Percentiles rank a stretch among this genome's conserved stretches.
phyloP scores from a whole-genome alignment of 768 basidiomycete genomes.

The Xerocomellus intermedius region DNA sequence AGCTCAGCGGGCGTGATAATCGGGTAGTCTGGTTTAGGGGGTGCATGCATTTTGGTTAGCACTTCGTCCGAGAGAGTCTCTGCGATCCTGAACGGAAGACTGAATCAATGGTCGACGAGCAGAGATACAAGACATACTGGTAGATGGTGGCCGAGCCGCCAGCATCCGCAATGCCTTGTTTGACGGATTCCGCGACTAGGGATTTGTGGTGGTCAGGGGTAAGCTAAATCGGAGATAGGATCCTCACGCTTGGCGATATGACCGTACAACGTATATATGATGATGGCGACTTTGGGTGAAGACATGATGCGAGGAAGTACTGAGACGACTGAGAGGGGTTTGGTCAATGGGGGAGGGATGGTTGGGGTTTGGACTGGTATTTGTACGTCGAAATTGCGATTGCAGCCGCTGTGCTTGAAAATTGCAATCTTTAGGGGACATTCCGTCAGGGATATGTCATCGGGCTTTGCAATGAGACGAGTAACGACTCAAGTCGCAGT shows the following conservation, averaged over 20 bases:
- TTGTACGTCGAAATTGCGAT: constrained; percentile 11
- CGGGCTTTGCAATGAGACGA: not conserved
- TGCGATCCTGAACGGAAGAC: constrained; percentile 48
- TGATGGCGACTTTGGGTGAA: constrained; percentile 59
- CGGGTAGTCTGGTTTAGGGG: constrained; percentile 71
- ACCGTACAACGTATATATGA: constrained; percentile 74
- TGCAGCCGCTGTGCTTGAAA: not conserved
- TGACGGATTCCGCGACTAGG: constrained; percentile 58
- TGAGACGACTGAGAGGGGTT: constrained; percentile 1
- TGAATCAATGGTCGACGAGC: not conserved
- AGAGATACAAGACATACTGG: constrained; percentile 42
- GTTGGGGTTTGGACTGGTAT: too few species aligned
- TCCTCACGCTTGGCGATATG: constrained; percentile 66
- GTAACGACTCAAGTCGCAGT: not conserved
- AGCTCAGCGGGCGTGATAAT: constrained; percentile 57
- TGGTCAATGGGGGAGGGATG: not conserved
- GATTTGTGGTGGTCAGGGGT: constrained; percentile 8
- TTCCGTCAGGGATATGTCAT: constrained; percentile 6
- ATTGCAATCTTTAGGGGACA: constrained; percentile 10
- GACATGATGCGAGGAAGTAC: constrained; percentile 33
- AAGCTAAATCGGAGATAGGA: not conserved
- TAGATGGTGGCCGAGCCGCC: constrained; percentile 53
- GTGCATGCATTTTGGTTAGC: constrained; percentile 66
- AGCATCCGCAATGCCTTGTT: constrained; percentile 43
- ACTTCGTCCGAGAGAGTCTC: constrained; percentile 77